phyloP scores from a whole-genome alignment of 73 alveolate species.

The Paramecium sonneborni region DNA sequence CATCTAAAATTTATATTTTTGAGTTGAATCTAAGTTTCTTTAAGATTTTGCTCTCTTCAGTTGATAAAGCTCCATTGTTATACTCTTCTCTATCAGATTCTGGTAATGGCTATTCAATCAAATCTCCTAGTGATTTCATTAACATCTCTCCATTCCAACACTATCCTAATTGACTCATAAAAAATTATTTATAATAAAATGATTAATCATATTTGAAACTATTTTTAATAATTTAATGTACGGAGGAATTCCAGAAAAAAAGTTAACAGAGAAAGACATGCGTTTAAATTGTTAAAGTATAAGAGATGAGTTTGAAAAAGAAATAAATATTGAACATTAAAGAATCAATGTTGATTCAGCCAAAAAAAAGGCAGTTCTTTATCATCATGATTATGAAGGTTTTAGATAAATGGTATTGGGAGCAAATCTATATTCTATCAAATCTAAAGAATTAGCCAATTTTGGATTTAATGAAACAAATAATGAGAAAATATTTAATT shows the following conservation, averaged over 20 bases:
- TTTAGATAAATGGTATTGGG: slow-evolving; percentile 67
- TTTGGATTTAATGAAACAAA: neutral
- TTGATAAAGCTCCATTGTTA: neutral
- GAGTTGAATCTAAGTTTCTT: neutral
- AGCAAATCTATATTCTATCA: slow-evolving; percentile 48
- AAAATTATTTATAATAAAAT: neutral
- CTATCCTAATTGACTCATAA: neutral
- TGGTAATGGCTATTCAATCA: neutral
- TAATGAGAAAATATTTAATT: neutral
- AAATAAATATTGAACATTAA: slow-evolving; percentile 34
- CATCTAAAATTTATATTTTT: neutral
- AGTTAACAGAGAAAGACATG: slow-evolving; percentile 34
- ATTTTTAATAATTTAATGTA: neutral
- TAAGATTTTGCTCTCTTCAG: neutral
- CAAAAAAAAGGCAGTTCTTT: slow-evolving; percentile 54
- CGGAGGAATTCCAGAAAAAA: slow-evolving; percentile 25
- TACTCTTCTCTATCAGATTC: neutral
- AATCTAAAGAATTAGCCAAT: slow-evolving; percentile 53
- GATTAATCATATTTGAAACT: neutral
- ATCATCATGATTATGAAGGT: slow-evolving; percentile 60
- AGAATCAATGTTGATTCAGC: slow-evolving; percentile 64
- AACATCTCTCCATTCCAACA: neutral
- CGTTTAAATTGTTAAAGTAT: neutral
- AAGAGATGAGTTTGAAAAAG: slow-evolving; percentile 42
- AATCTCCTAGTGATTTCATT: neutral